Conservation (phyloP, 2,329 filamentous ascomycete species). For the Penicillium sp. region DNA sequence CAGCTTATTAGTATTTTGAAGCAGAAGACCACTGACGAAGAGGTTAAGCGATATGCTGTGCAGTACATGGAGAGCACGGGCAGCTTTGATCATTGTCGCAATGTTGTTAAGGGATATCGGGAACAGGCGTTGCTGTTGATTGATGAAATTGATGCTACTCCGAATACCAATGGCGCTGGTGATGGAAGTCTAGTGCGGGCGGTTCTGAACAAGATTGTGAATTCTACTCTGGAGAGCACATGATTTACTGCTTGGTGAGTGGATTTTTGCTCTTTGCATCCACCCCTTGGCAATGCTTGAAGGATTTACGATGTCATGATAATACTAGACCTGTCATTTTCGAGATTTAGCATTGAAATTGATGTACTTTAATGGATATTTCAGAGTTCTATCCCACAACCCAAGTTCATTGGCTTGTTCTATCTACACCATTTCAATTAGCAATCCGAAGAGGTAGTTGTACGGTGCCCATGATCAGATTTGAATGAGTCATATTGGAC, state of each 20-base stretch:
- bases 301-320: neutral
- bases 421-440: no score
- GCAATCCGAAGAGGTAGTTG: no score
- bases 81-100: conserved; percentile 81
- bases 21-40: conserved; percentile 81
- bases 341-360: neutral
- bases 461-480: no score
- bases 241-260: neutral
- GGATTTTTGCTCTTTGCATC: neutral
- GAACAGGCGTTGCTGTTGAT: conserved; percentile 64
- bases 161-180: conserved; percentile 48
- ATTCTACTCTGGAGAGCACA: conserved; percentile 30
- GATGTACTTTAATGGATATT: neutral
- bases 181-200: conserved; percentile 60
- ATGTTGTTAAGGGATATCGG: conserved; percentile 65
- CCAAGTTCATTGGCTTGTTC: no score
- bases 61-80: conserved; percentile 87
- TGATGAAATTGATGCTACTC: conserved; percentile 61
- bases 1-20: conserved; percentile 87
- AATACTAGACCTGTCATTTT: neutral
- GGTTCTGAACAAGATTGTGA: conserved; percentile 69
- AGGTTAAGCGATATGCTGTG: conserved; percentile 90
- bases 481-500: no score
- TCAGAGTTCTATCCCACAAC: no score
- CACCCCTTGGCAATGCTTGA: neutral